Evolutionary conservation across 2,329 filamentous ascomycete species (phyloP), one percentile per base, ranked within the genome.

Genomic region (Ustulina deusta): DNA sequence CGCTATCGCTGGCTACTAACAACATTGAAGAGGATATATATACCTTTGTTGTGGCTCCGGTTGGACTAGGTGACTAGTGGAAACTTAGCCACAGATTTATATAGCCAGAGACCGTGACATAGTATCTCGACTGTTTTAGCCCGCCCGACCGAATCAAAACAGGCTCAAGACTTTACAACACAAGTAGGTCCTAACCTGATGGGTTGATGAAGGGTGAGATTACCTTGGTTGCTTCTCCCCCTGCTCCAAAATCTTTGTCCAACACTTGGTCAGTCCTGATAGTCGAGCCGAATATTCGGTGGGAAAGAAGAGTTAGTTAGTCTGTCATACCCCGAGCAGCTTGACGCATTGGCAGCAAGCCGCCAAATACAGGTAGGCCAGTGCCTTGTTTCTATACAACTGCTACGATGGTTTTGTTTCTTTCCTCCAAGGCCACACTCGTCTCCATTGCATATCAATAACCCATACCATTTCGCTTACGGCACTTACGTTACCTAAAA

Each of bases 1-100:
- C 32, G 32, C 44, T 60, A 38, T 27, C 7, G 6, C 38, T 34
- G 20, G 57, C 57, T 29, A 9, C n/a, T 10, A 13, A 20, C n/a
- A n/a, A n/a, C n/a, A n/a, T n/a, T n/a, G n/a, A n/a, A 20, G 4
- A 6, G 61, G 1, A 71, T 73, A 2, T 75, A 77, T 1, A n/a
- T n/a, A 22, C 36, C 22, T n/a, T 27, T 56, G 4, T 42, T n/a
- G 54, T 6, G 40, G 22, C 17, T 15, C 29, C 29, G 29, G 29
- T 32, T 32, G 29, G 29, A 32, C 29, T 32, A 32, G 29, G 4
- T 32, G 29, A 32, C 29, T 3, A 32, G 7, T 32, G 7, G 29
- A 32, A 32, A 32, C 29, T 32, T 32, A 7, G 4, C 29, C 29
- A 32, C 29, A 32, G 29, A 32, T 32, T 7, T 32, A 32, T 32